These are phyloP conservation scores for Daldinia sp. DNA, from an alignment of 2,329 filamentous ascomycete species.

Conservation along the genomic window DNA sequence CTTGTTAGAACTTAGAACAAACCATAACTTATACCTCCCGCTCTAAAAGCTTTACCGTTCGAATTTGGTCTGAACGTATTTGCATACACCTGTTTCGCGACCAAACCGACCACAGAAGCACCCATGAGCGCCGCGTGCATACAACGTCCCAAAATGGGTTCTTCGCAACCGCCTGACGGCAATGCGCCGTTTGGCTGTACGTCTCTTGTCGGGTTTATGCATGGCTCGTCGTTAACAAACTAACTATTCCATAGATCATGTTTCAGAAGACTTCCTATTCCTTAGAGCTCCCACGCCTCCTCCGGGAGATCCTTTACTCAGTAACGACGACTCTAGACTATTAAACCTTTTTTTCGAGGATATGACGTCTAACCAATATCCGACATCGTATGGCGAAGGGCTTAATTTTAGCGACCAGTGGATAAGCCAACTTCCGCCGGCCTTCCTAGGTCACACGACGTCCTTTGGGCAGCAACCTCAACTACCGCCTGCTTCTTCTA, in stretches of 20 bases:
- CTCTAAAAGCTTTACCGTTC: not conserved
- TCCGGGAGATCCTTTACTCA: conserved; percentile 70
- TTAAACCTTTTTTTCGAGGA: conserved; percentile 66
- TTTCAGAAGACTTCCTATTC: conserved; percentile 46
- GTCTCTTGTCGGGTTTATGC: conserved; percentile 45
- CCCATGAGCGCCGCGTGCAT: conserved; percentile 61
- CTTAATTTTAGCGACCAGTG: conserved; percentile 61
- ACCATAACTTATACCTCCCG: conserved; percentile 11
- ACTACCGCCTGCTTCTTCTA: conserved; percentile 41
- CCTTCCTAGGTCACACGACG: conserved; percentile 71
- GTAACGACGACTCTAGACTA: conserved; percentile 66
- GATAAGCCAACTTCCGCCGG: conserved; percentile 66
- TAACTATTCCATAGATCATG: conserved; percentile 36
- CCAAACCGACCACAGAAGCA: conserved; percentile 45
- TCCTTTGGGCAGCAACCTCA: conserved; percentile 65
- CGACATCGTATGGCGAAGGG: conserved; percentile 60
- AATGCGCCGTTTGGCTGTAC: conserved; percentile 73
- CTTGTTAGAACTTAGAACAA: conserved; percentile 22
- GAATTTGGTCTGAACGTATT: conserved; percentile 12
- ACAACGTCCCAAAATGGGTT: conserved; percentile 67
- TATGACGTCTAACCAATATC: conserved; percentile 60
- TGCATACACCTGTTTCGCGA: conserved; percentile 18
- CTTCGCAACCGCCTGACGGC: conserved; percentile 63
- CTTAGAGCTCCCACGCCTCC: conserved; percentile 68
- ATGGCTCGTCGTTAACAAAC: conserved; percentile 11